phyloP scores from a whole-genome alignment of 2,329 filamentous ascomycete species.

The Penicillium brasilianum region DNA sequence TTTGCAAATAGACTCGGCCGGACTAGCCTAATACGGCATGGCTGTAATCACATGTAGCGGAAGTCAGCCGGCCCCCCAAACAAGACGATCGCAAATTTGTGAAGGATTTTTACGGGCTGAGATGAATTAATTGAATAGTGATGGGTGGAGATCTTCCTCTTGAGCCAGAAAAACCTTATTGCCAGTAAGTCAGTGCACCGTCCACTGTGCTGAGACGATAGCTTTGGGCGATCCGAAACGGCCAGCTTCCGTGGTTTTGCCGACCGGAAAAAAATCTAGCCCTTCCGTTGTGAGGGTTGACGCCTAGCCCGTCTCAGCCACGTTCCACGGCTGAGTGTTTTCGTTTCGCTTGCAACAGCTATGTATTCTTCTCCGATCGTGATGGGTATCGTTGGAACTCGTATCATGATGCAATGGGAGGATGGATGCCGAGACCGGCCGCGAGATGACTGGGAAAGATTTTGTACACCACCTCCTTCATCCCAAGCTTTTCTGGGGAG shows the following conservation, averaged over 20 bases:
- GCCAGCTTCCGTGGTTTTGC: slow-evolving; percentile 5
- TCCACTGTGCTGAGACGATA: background rate
- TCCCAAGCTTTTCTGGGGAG: background rate
- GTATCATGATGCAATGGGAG: background rate
- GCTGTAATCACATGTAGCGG: background rate
- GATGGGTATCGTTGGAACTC: background rate
- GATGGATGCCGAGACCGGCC: background rate
- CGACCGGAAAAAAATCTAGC: background rate
- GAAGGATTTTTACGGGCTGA: background rate
- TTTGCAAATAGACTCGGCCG: slow-evolving; percentile 6
- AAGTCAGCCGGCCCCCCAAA: background rate
- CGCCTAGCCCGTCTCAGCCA: background rate
- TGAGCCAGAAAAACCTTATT: slow-evolving; percentile 8
- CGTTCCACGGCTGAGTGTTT: background rate
- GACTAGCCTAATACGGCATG: background rate
- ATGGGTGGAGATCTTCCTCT: background rate
- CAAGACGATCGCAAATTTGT: background rate
- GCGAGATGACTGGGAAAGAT: background rate
- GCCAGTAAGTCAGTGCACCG: background rate
- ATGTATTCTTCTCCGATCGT: background rate
- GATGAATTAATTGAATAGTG: background rate
- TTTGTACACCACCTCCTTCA: background rate
- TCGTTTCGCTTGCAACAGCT: background rate
- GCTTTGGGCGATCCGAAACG: background rate
- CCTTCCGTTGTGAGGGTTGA: background rate